Evolutionary conservation across 495 filamentous ascomycete genomes (phyloP), one percentile per base, ranked within the genome.

Genomic region (Annulohypoxylon maeteangense): DNA sequence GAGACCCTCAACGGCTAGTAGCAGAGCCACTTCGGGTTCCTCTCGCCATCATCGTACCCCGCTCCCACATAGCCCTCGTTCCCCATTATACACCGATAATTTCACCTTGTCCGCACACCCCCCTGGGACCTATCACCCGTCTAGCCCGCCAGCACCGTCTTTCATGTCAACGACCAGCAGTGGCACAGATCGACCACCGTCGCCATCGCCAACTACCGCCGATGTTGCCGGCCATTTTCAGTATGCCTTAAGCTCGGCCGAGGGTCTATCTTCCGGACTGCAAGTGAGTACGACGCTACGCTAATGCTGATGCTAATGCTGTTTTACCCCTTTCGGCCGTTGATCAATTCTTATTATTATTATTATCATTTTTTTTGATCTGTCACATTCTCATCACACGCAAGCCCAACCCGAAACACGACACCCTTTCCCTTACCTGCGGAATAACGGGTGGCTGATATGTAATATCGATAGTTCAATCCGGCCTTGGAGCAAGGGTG

Each of bases 381-480:
- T 68, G 8, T 51, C 38, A 53, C 36, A n/a, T 20, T 7, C 31
- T 25, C 22, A n/a, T 48, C 45, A 23, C 45, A 48, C n/a, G n/a
- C 45, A 48, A 44, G 7, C 40, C 5, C 10, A 48, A 25, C 20
- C 18, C 22, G 22, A 48, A 25, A 22, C 45, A 23, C 20, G 25
- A 8, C 20, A 23, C 22, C 18, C 23, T 25, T 25, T 25, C 57
- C 65, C 65, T 57, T 55, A 36, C 65, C 18, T 57, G 12, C 25
- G 12, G 0, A 57, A 10, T 29, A 44, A 61, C 42, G 32, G 42
- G 7, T 47, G n/a, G 10, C 25, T 61, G 16, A 47, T 18, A 54
- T 54, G 29, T 54, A 23, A 32, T 18, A 29, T 63, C 58, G 36
- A 69, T 70, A 70, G 67, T 65, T 70, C 61, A 65, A 70, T 55